Base-by-base conservation (phyloP, 345 rosid genomes). In the Citrus cavaleriei region DNA sequence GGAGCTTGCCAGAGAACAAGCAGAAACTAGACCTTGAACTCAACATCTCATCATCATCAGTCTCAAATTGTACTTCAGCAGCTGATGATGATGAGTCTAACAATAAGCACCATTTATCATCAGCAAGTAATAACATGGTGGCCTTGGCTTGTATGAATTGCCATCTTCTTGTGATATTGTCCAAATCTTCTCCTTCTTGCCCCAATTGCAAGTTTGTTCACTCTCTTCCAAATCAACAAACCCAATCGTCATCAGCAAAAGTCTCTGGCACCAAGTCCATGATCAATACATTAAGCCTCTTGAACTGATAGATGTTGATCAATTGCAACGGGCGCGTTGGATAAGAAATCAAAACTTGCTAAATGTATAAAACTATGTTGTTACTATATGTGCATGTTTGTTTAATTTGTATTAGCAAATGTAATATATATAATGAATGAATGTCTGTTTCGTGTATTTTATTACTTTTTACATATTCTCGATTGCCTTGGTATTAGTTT, bases 161-260 rank as follows among this genome's bases (percentile, higher is more conserved):
- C 37, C 91, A 88, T 81, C 89, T 88, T 8, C 88, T 88, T 38
- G 89, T 88, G 19, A 88, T 88, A 3, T 82, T 88, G 35, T 84
- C 89, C 42, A 86, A 77, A 81, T 79, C 91, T 4, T 83, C 86
- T 34, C 91, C 89, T 61, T 80, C 89, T 38, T 88, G 91, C 75
- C 91, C 91, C 2, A 88, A 88, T 34, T 88, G 91, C 91, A 88
- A 88, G 81, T 86, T 75, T 70, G 72, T 88, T 28, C 91, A 88
- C 86, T 83, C 89, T 10, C 84, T 86, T 54, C 79, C 87, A 19
- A 34, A 73, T 42, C 62, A 69, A 3, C 84, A 79, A 73, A 1
- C 76, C 32, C 80, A 81, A 67, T 80, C 61, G 75, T 13, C 81
- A 73, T 60, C 66, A 83, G 46, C 64, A 67, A 8, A 42, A 57